Evolutionary conservation across 441 rosid species (phyloP), one percentile per base, ranked within the genome.

Genomic region (Bocquillonia castaneifolia): DNA sequence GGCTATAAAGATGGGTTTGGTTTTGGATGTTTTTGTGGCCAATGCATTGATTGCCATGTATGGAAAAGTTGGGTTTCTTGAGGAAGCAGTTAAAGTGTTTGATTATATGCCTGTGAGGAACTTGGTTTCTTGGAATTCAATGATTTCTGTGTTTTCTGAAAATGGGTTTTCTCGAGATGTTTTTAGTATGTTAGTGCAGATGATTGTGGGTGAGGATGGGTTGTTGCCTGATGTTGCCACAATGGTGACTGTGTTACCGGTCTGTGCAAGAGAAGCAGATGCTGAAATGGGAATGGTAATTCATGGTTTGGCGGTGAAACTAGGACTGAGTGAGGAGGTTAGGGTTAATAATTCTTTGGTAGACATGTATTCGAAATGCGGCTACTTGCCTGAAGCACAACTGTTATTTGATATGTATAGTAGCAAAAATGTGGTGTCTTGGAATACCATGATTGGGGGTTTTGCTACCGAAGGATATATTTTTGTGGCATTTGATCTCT

Each of bases 91-190:
- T 31, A 77, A 76, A 48, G 55, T 84, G 63, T 85, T 87, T 34
- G 82, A 82, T 29, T 36, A 45, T 66, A 84, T 87, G 84, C 78
- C 88, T 17, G 69, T 69, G 37, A 87, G 78, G 56, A 85, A 82
- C 76, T 75, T 82, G 78, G 85, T 89, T 74, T 82, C 95, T 0
- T 89, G 95, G 90, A 89, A 86, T 74, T 80, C 89, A 3, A 72
- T 89, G 53, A 76, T 86, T 72, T 70, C 67, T 62, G 86, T 69
- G 14, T 78, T 80, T 52, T 72, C 88, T 36, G 86, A 85, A 36
- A 80, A 80, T 71, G 88, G 85, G 37, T 70, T 67, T 61, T 63
- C 64, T 40, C 68, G 18, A 26, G 81, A 84, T 58, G 71, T 85
- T 72, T 77, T 78, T 62, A 47, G 64, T 61, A 60, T 78, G 70